Base-by-base conservation (phyloP, 768 basidiomycete genomes). In the Trametes villosa region DNA sequence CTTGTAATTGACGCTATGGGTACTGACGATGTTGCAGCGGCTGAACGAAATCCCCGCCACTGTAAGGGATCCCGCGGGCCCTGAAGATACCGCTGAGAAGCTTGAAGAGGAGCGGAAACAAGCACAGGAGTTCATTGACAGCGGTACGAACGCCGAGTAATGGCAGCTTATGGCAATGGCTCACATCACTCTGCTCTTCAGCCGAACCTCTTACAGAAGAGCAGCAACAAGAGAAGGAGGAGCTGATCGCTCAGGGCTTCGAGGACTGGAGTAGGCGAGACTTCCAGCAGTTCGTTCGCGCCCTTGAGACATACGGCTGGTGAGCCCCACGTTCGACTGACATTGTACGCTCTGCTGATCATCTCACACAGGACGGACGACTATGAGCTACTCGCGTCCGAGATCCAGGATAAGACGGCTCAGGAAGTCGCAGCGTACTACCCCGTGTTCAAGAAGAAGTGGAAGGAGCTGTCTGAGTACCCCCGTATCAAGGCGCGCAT, bases 131-230 rank as follows among this genome's bases (percentile, higher is more conserved):
- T 84, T 87, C 60, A 97, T 98, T 59, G 93, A 98, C 70, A 88
- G 81, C 52, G 91, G 94, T 94, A 53, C 41, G 76, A 31, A 2
- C 9, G 18, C 56, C 15, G 34, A 22, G 24, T 34, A 12, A 15
- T 27, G 6, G 0, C 41, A n/a, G 22, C 2, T 29, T n/a, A 42
- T 38, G 1, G 3, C 12, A 11, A 4, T 40, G 2, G 2, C 20
- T 24, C 12, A 34, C 18, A 17, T 40, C 54, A 50, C 41, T 42
- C 47, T 36, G 34, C 5, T 60, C 13, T 54, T 0, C 62, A 92
- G 96, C 96, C 36, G 94, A 94, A 65, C 89, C 92, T 1, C 79
- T 98, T 38, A 95, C 88, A 0, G 96, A 98, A 66, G 92, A 93
- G 47, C 96, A 99, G 69, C 75, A 84, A 63, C 82, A 83, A 5